phyloP scores from a whole-genome alignment of 371 early-diverging fungal species.

The Syncephalastrum contaminatum region DNA sequence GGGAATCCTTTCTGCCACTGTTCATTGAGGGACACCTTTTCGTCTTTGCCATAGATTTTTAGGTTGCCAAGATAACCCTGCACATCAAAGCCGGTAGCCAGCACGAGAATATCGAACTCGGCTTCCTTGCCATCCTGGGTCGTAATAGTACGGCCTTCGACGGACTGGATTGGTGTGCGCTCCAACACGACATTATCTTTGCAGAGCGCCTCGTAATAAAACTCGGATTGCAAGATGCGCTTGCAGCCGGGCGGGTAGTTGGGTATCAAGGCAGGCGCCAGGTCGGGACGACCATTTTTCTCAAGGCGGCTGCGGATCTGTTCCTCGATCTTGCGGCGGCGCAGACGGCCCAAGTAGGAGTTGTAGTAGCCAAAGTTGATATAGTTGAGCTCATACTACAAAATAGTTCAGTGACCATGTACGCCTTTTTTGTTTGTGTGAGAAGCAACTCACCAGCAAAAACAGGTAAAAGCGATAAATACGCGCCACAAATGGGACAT shows the following conservation, averaged over 20 bases:
- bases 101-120: constrained; percentile 40
- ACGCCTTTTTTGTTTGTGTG: no score
- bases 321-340: neutral
- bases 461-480: constrained; percentile 14
- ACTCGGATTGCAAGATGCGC: constrained; percentile 47
- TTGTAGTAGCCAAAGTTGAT: constrained; percentile 14
- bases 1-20: constrained; percentile 19
- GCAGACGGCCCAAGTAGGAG: neutral
- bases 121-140: constrained; percentile 31
- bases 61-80: constrained; percentile 27
- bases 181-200: constrained; percentile 41
- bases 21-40: constrained; percentile 13
- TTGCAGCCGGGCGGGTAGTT: constrained; percentile 50
- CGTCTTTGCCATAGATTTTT: constrained; percentile 24
- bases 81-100: constrained; percentile 31
- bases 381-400: constrained; percentile 18
- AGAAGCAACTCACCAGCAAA: constrained; percentile 12
- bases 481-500: constrained; percentile 16
- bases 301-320: constrained; percentile 1
- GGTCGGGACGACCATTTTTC: constrained; percentile 5
- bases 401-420: neutral
- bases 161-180: constrained; percentile 28
- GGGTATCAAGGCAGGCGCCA: constrained; percentile 11
- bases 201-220: constrained; percentile 46
- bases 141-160: constrained; percentile 39